These are phyloP conservation scores for Martiniozyma abietophila DNA, from an alignment of 805 yeast species.

Conservation along the genomic window DNA sequence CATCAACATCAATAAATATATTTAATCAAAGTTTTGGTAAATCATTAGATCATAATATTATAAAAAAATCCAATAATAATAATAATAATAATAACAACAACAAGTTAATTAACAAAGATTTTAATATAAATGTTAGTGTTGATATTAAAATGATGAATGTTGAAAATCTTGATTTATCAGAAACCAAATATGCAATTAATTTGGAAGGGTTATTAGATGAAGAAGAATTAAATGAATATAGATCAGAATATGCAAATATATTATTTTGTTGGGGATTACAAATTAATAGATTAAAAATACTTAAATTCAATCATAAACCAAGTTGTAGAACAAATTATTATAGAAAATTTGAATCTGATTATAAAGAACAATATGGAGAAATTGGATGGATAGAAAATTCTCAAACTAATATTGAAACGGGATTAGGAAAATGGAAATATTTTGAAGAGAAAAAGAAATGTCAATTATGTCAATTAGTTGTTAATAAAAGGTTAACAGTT, in stretches of 20 bases:
- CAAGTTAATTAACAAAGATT: too few relatives aligned
- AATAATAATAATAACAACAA: neutral
- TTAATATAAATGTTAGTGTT: conserved; percentile 26
- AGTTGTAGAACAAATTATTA: too few relatives aligned
- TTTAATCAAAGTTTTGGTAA: conserved; percentile 20
- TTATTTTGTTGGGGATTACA: conserved; percentile 79
- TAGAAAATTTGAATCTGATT: conserved; percentile 4
- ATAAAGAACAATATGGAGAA: conserved; percentile 20
- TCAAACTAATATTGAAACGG: conserved; percentile 7
- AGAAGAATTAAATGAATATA: conserved; percentile 31
- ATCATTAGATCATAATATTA: conserved; percentile 1
- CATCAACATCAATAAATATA: conserved; percentile 15
- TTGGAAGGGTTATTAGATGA: conserved; percentile 33
- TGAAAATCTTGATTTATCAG: conserved; percentile 35
- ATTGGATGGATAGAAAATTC: conserved; percentile 21
- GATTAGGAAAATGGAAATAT: conserved; percentile 12
- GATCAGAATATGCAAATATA: conserved; percentile 70
- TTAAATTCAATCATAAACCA: conserved; percentile 54
- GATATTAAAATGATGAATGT: conserved; percentile 39
- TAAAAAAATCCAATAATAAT: neutral
- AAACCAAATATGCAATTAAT: conserved; percentile 31
- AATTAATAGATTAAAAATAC: conserved; percentile 65
- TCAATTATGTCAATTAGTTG: conserved; percentile 53
- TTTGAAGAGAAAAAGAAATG: conserved; percentile 35
- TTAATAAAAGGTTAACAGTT: conserved; percentile 49